Conservation (phyloP, 1,284 basidiomycete species). For the Cryptococcus deneoformans region DNA sequence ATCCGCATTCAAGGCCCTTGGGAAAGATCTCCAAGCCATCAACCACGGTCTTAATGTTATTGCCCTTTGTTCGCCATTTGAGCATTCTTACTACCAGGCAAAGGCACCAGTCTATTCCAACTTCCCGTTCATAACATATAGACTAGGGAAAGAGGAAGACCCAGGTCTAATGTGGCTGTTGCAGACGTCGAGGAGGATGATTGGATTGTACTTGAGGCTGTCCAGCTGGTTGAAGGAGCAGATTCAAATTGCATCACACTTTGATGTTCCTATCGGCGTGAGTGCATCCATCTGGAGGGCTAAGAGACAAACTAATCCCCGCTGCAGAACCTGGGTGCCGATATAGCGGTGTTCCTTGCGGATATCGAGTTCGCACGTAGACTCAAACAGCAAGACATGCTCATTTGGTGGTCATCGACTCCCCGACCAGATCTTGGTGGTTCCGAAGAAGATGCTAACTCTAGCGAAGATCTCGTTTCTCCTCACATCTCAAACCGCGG, state of each 20-base stretch:
- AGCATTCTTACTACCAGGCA: constrained; percentile 78
- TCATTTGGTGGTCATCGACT: constrained; percentile 95
- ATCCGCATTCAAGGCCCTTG: constrained; percentile 83
- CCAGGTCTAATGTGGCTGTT: constrained; percentile 56
- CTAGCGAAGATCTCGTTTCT: constrained; percentile 71
- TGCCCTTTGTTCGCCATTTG: constrained; percentile 81
- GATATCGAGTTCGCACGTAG: constrained; percentile 91
- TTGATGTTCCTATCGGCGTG: constrained; percentile 80
- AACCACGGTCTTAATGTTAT: constrained; percentile 62
- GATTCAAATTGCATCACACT: constrained; percentile 80
- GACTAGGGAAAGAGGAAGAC: constrained; percentile 63
- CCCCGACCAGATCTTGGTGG: constrained; percentile 93
- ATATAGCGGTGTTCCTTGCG: constrained; percentile 79
- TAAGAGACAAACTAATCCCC: not conserved
- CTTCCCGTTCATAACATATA: constrained; percentile 87
- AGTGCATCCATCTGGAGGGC: constrained; percentile 9
- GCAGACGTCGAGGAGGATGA: constrained; percentile 61
- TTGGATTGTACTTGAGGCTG: constrained; percentile 75
- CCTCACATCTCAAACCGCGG: constrained; percentile 85
- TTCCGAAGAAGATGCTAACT: constrained; percentile 78
- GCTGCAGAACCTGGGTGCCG: constrained; percentile 73
- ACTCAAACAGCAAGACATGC: constrained; percentile 79
- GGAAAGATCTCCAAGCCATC: constrained; percentile 72
- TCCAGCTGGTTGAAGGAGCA: constrained; percentile 80
- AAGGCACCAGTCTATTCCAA: constrained; percentile 69